A percentile compares a stretch with the other conserved stretches of the same genome.
Evolutionary conservation across 345 rosid species (phyloP).

Genomic region (Salix arbutifolia): DNA sequence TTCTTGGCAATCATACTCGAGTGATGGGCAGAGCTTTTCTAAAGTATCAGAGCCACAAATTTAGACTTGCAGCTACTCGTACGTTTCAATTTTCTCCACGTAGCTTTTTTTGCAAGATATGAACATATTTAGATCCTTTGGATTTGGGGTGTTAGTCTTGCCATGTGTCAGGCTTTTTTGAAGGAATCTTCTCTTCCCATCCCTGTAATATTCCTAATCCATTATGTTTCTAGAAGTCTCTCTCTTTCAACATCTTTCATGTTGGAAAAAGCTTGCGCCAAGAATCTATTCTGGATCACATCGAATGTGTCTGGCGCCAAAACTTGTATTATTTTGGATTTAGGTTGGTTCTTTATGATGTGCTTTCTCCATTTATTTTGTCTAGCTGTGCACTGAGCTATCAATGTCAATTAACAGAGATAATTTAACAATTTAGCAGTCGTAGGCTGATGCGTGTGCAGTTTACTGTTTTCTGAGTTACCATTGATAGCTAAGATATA

Average conservation of each 20-base stretch:
- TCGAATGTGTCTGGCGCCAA: background rate
- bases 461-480: background rate
- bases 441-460: background rate
- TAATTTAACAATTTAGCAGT: background rate
- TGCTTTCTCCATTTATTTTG: conserved; percentile 2
- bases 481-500: background rate
- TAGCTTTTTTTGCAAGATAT: background rate
- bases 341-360: background rate
- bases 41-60: background rate
- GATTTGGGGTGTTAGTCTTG: background rate
- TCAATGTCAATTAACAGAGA: background rate
- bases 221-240: background rate
- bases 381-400: background rate
- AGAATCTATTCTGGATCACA: background rate
- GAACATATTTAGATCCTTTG: background rate
- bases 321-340: conserved; percentile 1
- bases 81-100: background rate
- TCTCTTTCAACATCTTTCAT: background rate
- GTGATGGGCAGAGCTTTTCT: background rate
- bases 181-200: background rate
- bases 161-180: background rate
- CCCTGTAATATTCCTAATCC: background rate
- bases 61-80: background rate
- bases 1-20: background rate
- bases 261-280: background rate